Evolutionary conservation across 73 alveolate species (phyloP).

Genomic region (Breviolum minutum): DNA sequence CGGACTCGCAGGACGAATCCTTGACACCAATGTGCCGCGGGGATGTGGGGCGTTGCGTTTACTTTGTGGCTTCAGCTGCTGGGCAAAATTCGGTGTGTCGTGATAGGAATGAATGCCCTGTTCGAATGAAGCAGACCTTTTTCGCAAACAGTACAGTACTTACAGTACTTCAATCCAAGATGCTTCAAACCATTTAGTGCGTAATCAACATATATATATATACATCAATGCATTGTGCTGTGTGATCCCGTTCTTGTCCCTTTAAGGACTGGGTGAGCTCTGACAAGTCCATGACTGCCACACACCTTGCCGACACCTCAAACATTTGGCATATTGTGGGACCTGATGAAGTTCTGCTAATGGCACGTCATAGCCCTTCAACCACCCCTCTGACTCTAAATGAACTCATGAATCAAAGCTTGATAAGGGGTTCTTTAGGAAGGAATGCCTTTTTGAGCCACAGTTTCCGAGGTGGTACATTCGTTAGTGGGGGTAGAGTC

Average conservation of each 20-base stretch:
- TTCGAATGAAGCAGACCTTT: no score
- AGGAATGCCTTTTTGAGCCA: not conserved
- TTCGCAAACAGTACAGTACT: no score
- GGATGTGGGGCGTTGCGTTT: conserved; percentile 80
- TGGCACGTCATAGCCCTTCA: no score
- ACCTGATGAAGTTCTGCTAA: no score
- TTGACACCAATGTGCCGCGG: conserved; percentile 83
- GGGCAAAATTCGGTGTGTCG: not conserved
- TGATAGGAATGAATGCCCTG: not conserved
- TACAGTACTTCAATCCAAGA: no score
- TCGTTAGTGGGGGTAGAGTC: no score
- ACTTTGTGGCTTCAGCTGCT: conserved; percentile 60
- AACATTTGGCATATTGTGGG: no score
- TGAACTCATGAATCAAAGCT: no score
- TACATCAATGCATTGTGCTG: no score
- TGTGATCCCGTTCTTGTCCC: not conserved
- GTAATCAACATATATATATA: no score
- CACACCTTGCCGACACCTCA: not conserved
- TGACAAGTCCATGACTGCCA: conserved; percentile 17
- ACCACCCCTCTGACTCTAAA: no score
- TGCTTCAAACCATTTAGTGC: no score
- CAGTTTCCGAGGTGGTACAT: not conserved
- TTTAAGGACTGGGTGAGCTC: conserved; percentile 26
- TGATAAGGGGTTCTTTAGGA: not conserved
- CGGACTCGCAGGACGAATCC: not conserved